phyloP scores from a whole-genome alignment of 1,284 basidiomycete species.

The Apiotrichum montevideense region DNA sequence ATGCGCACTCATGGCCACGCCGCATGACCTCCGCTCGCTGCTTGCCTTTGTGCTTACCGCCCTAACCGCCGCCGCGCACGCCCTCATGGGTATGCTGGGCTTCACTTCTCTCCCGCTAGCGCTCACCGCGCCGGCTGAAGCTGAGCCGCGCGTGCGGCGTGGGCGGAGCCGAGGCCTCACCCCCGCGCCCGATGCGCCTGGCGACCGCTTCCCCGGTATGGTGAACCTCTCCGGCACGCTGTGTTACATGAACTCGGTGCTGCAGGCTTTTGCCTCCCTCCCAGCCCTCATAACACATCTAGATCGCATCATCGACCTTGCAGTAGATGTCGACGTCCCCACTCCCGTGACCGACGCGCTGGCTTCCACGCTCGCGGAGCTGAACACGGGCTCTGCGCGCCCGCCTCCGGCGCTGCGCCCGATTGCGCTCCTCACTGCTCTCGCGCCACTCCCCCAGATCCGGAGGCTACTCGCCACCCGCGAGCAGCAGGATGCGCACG shows the following conservation, averaged over 20 bases:
- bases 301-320: slow-evolving; percentile 62
- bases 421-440: slow-evolving; percentile 61
- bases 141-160: not conserved
- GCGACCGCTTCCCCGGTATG: slow-evolving; percentile 63
- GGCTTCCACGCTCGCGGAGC: slow-evolving; percentile 60
- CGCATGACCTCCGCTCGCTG: slow-evolving; percentile 7
- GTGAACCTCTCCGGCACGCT: slow-evolving; percentile 91
- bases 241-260: slow-evolving; percentile 89
- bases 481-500: slow-evolving; percentile 92
- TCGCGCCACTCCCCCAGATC: slow-evolving; percentile 56
- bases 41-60: slow-evolving; percentile 1
- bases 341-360: slow-evolving; percentile 77
- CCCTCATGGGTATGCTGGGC: slow-evolving; percentile 8
- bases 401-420: slow-evolving; percentile 59
- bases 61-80: not conserved
- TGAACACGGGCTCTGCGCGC: slow-evolving; percentile 64
- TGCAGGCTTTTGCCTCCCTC: slow-evolving; percentile 81
- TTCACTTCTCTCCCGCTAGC: not conserved
- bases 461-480: slow-evolving; percentile 70
- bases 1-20: slow-evolving; percentile 7
- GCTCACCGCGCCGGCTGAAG: not conserved
- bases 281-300: slow-evolving; percentile 69
- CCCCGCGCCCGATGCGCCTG: not conserved
- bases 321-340: slow-evolving; percentile 66
- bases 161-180: not conserved